These are phyloP conservation scores for Boletus subparvulus DNA, from an alignment of 768 basidiomycete genomes.

Conservation along the genomic window DNA sequence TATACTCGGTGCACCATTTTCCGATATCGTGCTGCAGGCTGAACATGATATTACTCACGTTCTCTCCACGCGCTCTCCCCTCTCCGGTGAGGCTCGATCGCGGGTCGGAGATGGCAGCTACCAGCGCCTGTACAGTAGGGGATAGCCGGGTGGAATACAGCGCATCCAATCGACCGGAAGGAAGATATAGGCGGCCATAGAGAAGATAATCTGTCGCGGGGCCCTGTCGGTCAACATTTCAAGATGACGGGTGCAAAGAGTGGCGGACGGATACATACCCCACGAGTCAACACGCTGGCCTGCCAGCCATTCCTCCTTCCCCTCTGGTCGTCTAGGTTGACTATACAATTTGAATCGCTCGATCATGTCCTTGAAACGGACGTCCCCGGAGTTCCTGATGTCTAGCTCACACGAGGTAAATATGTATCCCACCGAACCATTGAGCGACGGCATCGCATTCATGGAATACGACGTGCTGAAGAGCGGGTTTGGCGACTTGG, in stretches of 20 bases:
- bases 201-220: constrained; percentile 76
- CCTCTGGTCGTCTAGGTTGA: constrained; percentile 76
- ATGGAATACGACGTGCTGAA: constrained; percentile 92
- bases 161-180: constrained; percentile 85
- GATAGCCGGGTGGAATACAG: constrained; percentile 82
- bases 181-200: constrained; percentile 89
- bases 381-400: constrained; percentile 64
- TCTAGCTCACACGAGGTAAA: constrained; percentile 86
- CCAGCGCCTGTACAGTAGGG: constrained; percentile 74
- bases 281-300: constrained; percentile 76
- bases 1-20: constrained; percentile 91
- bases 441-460: constrained; percentile 89
- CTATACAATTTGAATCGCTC: constrained; percentile 86
- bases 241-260: constrained; percentile 2
- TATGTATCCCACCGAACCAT: constrained; percentile 91
- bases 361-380: constrained; percentile 84
- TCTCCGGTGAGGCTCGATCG: constrained; percentile 47
- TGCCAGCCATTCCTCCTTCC: constrained; percentile 76
- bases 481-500: constrained; percentile 83
- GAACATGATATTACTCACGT: constrained; percentile 72
- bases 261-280: constrained; percentile 47
- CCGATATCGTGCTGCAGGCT: constrained; percentile 91
- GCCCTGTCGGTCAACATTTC: constrained; percentile 23
- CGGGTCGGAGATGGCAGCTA: constrained; percentile 85
- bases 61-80: constrained; percentile 41